Evolutionary conservation across 805 yeast species (phyloP), one percentile per base, ranked within the genome.

Genomic region (Candida fluviatilis): DNA sequence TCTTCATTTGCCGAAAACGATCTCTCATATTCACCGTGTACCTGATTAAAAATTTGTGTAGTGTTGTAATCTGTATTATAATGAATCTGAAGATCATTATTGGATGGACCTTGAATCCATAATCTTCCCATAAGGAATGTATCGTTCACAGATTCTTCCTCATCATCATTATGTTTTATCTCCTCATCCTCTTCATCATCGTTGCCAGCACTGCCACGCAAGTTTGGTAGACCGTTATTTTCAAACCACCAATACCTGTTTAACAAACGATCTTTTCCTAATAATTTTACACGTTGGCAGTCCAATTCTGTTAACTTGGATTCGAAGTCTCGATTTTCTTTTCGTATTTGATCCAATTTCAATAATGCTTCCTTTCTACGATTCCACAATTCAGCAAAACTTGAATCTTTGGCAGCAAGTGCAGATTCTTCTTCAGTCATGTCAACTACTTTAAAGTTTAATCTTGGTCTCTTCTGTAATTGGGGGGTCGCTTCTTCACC

Each of bases 161-260:
- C 41, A 3, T 41, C 40, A 4, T 44, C 18, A 11, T 18, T 28
- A 4, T 37, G 40, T 7, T 37, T 41, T 15, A 51, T 62, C 0
- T 62, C 68, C 1, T 66, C 66, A 0, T 63, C 70, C 1, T 66
- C 67, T 1, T 67, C 73, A 2, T 63, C 65, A 10, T 69, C 71
- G 1, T 66, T 76, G 3, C 58, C 76, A 0, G 55, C 73, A 15
- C 53, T 65, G 3, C 51, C 32, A 26, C 65, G 69, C 27, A 71
- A 51, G 5, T 69, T 68, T 3, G 89, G 87, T 34, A 88, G 67
- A 0, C 98, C 99, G 52, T 84, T 83, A 45, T 73, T 71, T 52
- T 91, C 98, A 54, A 89, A 80, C 96, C 96, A 93, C 95, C 95
- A 93, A 57, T 91, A 93, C 47, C 90, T 70, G 63, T 93, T 93